Conservation (phyloP, 805 yeast genomes). For the Ogataea zsoltii region DNA sequence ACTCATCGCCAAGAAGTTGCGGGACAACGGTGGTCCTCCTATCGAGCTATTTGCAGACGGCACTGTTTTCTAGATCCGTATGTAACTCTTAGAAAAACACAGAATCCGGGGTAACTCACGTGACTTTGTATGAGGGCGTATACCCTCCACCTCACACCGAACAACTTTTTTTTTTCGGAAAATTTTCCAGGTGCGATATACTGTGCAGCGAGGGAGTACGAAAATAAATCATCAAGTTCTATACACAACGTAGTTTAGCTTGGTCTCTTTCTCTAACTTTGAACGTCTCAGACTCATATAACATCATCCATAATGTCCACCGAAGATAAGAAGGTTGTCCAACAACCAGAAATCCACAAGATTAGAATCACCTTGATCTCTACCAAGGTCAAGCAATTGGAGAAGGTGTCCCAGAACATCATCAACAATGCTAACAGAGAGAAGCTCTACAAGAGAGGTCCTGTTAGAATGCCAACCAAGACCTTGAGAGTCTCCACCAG, state of each 20-base stretch:
- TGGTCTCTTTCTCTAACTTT: slow-evolving; percentile 22
- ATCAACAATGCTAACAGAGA: slow-evolving; percentile 81
- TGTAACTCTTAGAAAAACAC: not conserved
- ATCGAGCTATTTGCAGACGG: slow-evolving; percentile 64
- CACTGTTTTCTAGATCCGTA: slow-evolving; percentile 51
- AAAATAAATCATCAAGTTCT: no score
- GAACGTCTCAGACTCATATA: slow-evolving; percentile 38
- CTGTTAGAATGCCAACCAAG: slow-evolving; percentile 99
- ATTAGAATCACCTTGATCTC: slow-evolving; percentile 99
- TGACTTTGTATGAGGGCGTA: slow-evolving; percentile 7
- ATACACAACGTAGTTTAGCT: not conserved
- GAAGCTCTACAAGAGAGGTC: slow-evolving; percentile 93
- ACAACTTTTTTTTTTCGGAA: slow-evolving; percentile 3
- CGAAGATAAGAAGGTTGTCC: slow-evolving; percentile 83
- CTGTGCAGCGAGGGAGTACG: not conserved
- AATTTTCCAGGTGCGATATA: slow-evolving; percentile 8
- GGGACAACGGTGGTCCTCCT: slow-evolving; percentile 61
- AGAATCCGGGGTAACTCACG: slow-evolving; percentile 16
- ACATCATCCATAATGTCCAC: slow-evolving; percentile 55
- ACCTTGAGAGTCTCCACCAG: slow-evolving; percentile 97
- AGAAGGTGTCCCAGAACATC: slow-evolving; percentile 91
- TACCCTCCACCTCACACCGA: slow-evolving; percentile 13
- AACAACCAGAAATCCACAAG: slow-evolving; percentile 85
- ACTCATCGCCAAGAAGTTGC: slow-evolving; percentile 51
- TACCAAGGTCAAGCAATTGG: slow-evolving; percentile 97